A percentile compares a stretch with the other conserved stretches of the same genome.
These are phyloP conservation scores for Croton laevigatus DNA, from an alignment of 441 rosid genomes.

Conservation along the genomic window DNA sequence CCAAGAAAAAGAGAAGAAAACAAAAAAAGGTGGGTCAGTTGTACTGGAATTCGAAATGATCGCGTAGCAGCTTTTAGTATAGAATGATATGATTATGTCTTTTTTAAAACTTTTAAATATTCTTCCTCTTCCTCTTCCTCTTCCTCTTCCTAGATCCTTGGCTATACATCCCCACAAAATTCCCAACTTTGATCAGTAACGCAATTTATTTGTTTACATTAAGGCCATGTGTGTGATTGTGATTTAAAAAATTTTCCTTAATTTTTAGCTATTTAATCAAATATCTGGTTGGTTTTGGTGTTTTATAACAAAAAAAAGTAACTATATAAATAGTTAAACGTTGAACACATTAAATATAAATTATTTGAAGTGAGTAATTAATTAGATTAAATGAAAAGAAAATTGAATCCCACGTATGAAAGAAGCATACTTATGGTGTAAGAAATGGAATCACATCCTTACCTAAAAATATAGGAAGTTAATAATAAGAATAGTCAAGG, in stretches of 20 bases:
- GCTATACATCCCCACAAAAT: background rate
- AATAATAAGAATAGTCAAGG: background rate
- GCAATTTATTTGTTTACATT: too few species aligned
- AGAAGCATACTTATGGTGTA: background rate
- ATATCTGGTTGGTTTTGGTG: too few species aligned
- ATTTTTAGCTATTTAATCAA: too few species aligned
- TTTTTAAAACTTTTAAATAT: background rate
- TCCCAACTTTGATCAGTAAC: too few species aligned
- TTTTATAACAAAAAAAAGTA: too few species aligned
- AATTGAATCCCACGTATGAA: background rate
- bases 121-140: background rate
- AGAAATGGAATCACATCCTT: background rate
- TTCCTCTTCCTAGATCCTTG: background rate
- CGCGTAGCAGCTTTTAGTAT: background rate
- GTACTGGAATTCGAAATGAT: background rate
- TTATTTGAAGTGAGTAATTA: too few species aligned
- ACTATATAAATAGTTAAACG: too few species aligned
- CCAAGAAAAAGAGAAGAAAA: background rate
- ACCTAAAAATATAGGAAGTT: slow-evolving; percentile 4
- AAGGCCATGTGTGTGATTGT: too few species aligned
- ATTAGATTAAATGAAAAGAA: background rate
- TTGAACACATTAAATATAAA: too few species aligned
- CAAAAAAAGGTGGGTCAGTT: background rate
- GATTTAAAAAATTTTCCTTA: too few species aligned
- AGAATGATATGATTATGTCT: background rate